Evolutionary conservation across 257 asterid species (phyloP).

Genomic region (Ehretia macrophylla): DNA sequence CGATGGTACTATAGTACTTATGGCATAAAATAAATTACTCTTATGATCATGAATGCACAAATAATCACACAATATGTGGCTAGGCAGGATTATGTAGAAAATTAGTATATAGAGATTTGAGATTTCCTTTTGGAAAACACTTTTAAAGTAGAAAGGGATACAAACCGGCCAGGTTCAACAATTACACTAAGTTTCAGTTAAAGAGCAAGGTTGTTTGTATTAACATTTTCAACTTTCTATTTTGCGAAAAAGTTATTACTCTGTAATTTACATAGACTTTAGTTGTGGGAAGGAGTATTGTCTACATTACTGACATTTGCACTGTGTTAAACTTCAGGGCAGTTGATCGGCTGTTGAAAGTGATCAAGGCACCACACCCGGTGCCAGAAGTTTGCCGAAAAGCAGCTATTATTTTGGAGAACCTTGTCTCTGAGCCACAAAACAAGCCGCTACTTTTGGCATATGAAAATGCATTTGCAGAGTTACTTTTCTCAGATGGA

Average conservation of each 20-base stretch:
- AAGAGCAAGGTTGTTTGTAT: too few relatives aligned
- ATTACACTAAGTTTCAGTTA: too few relatives aligned
- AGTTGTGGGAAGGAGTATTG: neutral
- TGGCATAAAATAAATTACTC: too few relatives aligned
- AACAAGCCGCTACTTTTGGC: conserved; percentile 72
- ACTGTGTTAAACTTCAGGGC: conserved; percentile 53
- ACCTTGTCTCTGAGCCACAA: conserved; percentile 95
- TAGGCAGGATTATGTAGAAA: too few relatives aligned
- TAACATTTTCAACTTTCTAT: too few relatives aligned
- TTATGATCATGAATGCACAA: too few relatives aligned
- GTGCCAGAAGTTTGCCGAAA: conserved; percentile 94
- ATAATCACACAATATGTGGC: too few relatives aligned
- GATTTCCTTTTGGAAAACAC: too few relatives aligned
- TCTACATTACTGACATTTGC: neutral
- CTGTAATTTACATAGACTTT: neutral
- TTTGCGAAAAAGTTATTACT: neutral
- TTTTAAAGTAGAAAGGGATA: too few relatives aligned
- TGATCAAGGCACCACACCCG: conserved; percentile 77
- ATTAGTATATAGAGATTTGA: too few relatives aligned
- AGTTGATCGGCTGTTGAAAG: conserved; percentile 79
- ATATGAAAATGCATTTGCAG: conserved; percentile 84
- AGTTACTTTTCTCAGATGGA: conserved; percentile 77
- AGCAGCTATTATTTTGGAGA: conserved; percentile 81
- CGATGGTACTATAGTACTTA: conserved; percentile 53
- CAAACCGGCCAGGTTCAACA: too few relatives aligned